These are phyloP conservation scores for Wickerhamiella alocasiicola DNA, from an alignment of 805 yeast genomes.

Conservation along the genomic window DNA sequence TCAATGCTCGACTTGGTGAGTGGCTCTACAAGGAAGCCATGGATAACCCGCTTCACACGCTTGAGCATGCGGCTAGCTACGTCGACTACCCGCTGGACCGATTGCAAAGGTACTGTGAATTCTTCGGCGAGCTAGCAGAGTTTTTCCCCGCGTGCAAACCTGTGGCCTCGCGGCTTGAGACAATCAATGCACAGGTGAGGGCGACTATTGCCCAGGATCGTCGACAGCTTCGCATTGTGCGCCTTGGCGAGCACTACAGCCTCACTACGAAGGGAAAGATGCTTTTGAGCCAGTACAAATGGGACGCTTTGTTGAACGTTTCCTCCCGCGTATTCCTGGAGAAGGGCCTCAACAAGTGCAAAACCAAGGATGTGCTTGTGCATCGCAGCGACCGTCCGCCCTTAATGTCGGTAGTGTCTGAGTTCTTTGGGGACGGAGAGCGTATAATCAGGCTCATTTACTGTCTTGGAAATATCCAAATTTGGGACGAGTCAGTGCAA, in stretches of 20 bases:
- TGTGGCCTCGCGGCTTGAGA: neutral
- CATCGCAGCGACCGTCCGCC: neutral
- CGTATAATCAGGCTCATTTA: conserved; percentile 8
- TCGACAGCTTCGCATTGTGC: conserved; percentile 1
- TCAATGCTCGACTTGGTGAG: conserved; percentile 17
- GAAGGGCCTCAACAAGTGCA: neutral
- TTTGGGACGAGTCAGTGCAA: conserved; percentile 14
- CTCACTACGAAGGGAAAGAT: neutral
- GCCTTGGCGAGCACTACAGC: conserved; percentile 3
- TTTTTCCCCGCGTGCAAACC: neutral
- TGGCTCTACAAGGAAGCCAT: conserved; percentile 11
- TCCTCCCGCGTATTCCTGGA: conserved; percentile 12
- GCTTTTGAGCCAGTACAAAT: conserved; percentile 1
- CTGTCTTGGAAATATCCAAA: conserved; percentile 2
- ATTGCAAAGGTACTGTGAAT: conserved; percentile 13
- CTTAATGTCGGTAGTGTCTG: conserved; percentile 11
- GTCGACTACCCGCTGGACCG: conserved; percentile 17
- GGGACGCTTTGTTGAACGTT: conserved; percentile 13
- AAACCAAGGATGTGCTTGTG: conserved; percentile 7
- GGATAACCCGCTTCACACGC: conserved; percentile 13
- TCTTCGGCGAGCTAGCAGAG: conserved; percentile 10
- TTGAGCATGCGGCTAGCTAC: conserved; percentile 16
- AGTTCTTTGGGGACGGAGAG: conserved; percentile 4
- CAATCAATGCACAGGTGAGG: neutral
- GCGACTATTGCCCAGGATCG: conserved; percentile 3